Evolutionary conservation across 768 basidiomycete species (phyloP), one percentile per base, ranked within the genome.

Genomic region (Butyriboletus loyo): DNA sequence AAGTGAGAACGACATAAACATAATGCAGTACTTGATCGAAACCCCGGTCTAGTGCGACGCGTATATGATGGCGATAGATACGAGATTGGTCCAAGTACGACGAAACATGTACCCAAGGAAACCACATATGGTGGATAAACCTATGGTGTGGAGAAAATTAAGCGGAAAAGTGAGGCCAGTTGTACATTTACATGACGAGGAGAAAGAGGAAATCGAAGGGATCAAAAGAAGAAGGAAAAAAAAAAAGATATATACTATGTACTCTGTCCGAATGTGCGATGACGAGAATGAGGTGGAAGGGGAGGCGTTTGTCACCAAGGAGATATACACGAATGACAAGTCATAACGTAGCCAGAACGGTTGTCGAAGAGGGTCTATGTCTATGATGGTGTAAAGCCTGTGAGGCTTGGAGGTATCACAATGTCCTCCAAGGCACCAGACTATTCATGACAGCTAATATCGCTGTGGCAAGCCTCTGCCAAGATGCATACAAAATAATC

Each of bases 131-230:
- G 40, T 1, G 17, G 17, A 32, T n/a, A 45, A 17, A 46, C 21
- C n/a, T 14, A 44, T 9, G 37, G 37, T n/a, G n/a, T 52, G 37
- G 40, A 34, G 34, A 27, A 41, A 52, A 35, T 35, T 44, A 38
- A 38, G 14, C 7, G 22, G 13, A 46, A 32, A 38, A 35, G n/a
- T 14, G 36, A 28, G 24, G 22, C n/a, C 28, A 5, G 37, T 35
- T 9, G 36, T 52, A 52, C 34, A 50, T 53, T 15, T 56, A 61
- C 61, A 64, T 10, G 57, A 51, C 48, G 52, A 42, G 46, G 9
- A 25, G 4, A 41, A 31, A 24, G 25, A n/a, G 11, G 34, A 49
- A 41, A 44, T 46, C 42, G 31, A 53, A 52, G 15, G 15, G 34
- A 42, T 34, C 1, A 39, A 42, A 48, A 40, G 13, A 46, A 25